Evolutionary conservation across 2,329 filamentous ascomycete genomes (phyloP).

Genomic region (Cryphonectria nitschkei): DNA sequence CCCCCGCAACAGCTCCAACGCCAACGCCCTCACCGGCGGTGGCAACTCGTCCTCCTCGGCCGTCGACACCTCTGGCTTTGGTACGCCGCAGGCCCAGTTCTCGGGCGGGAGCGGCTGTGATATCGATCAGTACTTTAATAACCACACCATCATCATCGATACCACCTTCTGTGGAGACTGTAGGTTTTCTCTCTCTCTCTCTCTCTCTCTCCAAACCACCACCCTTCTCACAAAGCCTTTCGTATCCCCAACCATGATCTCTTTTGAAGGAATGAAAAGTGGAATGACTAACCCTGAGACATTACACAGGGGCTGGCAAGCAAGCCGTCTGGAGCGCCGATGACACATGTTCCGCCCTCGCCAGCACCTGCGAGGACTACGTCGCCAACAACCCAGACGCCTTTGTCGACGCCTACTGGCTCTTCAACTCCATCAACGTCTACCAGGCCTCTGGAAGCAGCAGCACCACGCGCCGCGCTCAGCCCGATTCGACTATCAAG

Average conservation of each 20-base stretch:
- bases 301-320: slow-evolving; percentile 68
- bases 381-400: slow-evolving; percentile 56
- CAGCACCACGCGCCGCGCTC: not conserved
- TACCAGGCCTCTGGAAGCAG: slow-evolving; percentile 42
- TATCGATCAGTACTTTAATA: slow-evolving; percentile 69
- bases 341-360: slow-evolving; percentile 61
- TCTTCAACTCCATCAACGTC: slow-evolving; percentile 58
- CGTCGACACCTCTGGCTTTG: slow-evolving; percentile 73
- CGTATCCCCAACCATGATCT: no score
- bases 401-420: slow-evolving; percentile 36
- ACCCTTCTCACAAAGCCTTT: no score
- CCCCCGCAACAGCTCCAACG: slow-evolving; percentile 51
- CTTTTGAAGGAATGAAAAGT: slow-evolving; percentile 32
- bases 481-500: not conserved
- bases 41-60: slow-evolving; percentile 59
- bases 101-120: slow-evolving; percentile 68
- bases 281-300: not conserved
- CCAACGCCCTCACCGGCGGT: slow-evolving; percentile 49
- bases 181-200: not conserved
- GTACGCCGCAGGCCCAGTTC: slow-evolving; percentile 70
- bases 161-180: slow-evolving; percentile 34
- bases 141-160: slow-evolving; percentile 73
- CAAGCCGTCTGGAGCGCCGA: slow-evolving; percentile 61
- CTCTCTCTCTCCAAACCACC: no score
- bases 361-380: slow-evolving; percentile 69